Conservation (phyloP, 495 filamentous ascomycete species). For the Penicillium lagena region DNA sequence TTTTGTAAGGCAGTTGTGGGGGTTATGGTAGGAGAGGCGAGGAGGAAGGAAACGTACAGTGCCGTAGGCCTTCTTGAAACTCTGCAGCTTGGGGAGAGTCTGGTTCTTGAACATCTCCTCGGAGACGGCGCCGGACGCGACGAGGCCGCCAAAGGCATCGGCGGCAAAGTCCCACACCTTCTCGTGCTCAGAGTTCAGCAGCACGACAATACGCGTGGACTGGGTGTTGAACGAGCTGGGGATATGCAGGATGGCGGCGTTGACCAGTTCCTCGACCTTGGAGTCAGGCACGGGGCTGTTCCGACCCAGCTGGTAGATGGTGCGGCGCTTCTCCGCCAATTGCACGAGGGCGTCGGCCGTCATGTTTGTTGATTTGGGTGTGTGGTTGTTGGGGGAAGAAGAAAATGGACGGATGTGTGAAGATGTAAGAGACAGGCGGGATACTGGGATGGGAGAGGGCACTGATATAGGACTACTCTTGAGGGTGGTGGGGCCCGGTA, state of each 20-base stretch:
- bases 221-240: slow-evolving; percentile 53
- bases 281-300: slow-evolving; percentile 40
- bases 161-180: slow-evolving; percentile 44
- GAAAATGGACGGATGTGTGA: slow-evolving; percentile 46
- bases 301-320: slow-evolving; percentile 41
- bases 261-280: slow-evolving; percentile 44
- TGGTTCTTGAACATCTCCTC: slow-evolving; percentile 39
- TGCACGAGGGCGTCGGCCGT: slow-evolving; percentile 29
- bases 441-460: too few species aligned
- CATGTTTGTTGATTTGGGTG: slow-evolving; percentile 13
- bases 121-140: slow-evolving; percentile 25
- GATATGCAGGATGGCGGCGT: slow-evolving; percentile 36
- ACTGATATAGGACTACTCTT: too few species aligned
- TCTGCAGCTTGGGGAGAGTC: slow-evolving; percentile 37
- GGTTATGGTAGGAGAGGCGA: neutral
- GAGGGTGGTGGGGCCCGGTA: too few species aligned
- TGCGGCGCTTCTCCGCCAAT: slow-evolving; percentile 39
- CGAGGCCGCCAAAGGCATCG: slow-evolving; percentile 30
- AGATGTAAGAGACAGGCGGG: slow-evolving; percentile 8
- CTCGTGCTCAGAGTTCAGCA: slow-evolving; percentile 43
- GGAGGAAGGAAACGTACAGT: slow-evolving; percentile 28
- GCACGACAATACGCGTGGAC: slow-evolving; percentile 41
- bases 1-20: too few species aligned
- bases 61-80: slow-evolving; percentile 40
- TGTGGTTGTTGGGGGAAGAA: slow-evolving; percentile 48